Conservation (phyloP, 345 rosid species). For the Combretum micranthum region DNA sequence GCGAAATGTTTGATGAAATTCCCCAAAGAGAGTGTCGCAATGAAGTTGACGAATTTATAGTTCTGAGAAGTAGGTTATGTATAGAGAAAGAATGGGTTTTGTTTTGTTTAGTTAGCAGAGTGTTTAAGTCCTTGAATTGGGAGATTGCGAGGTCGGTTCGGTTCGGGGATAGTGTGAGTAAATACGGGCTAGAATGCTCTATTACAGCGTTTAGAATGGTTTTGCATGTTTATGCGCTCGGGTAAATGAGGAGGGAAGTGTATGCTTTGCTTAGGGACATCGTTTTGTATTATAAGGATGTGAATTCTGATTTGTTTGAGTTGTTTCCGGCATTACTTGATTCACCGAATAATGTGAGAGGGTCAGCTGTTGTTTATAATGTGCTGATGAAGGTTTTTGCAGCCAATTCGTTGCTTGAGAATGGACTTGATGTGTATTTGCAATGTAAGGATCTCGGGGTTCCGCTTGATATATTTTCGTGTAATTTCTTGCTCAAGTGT, state of each 20-base stretch:
- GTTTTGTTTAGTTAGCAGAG: slow-evolving; percentile 24
- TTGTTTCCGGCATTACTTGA: slow-evolving; percentile 27
- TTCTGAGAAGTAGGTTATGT: neutral
- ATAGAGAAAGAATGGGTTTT: slow-evolving; percentile 4
- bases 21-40: neutral
- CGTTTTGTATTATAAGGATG: slow-evolving; percentile 19
- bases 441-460: slow-evolving; percentile 26
- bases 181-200: slow-evolving; percentile 24
- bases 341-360: slow-evolving; percentile 14
- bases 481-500: slow-evolving; percentile 60
- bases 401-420: slow-evolving; percentile 35
- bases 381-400: slow-evolving; percentile 45
- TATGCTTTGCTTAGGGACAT: slow-evolving; percentile 35
- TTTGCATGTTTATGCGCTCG: slow-evolving; percentile 27
- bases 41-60: slow-evolving; percentile 7
- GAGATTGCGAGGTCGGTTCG: slow-evolving; percentile 15
- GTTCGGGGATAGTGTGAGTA: slow-evolving; percentile 19
- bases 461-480: slow-evolving; percentile 22
- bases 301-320: slow-evolving; percentile 23
- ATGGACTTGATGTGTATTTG: slow-evolving; percentile 25
- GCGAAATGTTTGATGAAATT: slow-evolving; percentile 20
- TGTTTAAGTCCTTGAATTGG: slow-evolving; percentile 48
- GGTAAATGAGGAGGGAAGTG: slow-evolving; percentile 27
- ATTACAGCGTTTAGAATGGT: slow-evolving; percentile 21
- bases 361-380: slow-evolving; percentile 20